Percentiles rank a stretch among this genome's conserved stretches.
Conservation (phyloP, 352 stramenopile species). For the Phytophthora constricta region DNA sequence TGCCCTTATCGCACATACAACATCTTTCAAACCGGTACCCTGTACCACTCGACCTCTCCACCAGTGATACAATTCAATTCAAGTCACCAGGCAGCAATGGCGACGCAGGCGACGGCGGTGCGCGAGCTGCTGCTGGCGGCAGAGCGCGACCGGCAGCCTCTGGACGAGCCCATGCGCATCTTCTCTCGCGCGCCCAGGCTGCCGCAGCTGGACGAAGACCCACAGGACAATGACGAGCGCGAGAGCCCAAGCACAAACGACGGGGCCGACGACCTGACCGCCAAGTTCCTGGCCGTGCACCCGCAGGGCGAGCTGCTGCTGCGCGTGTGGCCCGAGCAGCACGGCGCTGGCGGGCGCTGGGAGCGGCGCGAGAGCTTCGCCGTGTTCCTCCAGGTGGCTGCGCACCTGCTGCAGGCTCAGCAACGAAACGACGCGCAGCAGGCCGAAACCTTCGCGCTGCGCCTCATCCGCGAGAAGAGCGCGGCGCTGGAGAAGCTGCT, state of each 20-base stretch:
- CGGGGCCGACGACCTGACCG: constrained; percentile 18
- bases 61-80: neutral
- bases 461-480: constrained; percentile 74
- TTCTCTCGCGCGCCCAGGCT: constrained; percentile 43
- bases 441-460: constrained; percentile 69
- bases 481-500: constrained; percentile 72
- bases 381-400: constrained; percentile 64
- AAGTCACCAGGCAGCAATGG: no score
- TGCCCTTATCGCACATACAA: no score
- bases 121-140: constrained; percentile 72
- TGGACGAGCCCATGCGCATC: constrained; percentile 55
- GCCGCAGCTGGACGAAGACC: neutral
- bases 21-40: no score
- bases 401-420: constrained; percentile 50
- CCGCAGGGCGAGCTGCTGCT: constrained; percentile 65
- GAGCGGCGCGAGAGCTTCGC: constrained; percentile 74
- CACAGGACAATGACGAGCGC: neutral
- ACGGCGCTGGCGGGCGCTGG: constrained; percentile 60
- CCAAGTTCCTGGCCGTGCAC: constrained; percentile 61
- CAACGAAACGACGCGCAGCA: constrained; percentile 30
- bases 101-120: constrained; percentile 33
- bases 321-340: constrained; percentile 68
- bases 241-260: constrained; percentile 1
- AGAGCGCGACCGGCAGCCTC: constrained; percentile 64
- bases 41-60: neutral